Evolutionary conservation across 768 basidiomycete species (phyloP).

Genomic region (Leccinum fibrillosum): DNA sequence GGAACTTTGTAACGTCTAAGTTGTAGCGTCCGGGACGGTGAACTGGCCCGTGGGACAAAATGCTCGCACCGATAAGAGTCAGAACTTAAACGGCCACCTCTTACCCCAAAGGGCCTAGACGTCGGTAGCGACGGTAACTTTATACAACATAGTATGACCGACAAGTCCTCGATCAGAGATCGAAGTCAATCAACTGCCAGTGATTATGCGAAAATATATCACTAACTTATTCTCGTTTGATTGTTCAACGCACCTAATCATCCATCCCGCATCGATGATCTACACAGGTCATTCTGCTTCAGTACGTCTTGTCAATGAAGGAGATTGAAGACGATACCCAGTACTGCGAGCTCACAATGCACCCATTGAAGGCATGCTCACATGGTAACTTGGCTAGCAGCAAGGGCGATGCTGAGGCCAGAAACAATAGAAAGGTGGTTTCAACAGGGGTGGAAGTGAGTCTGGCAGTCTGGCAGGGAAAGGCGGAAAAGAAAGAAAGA

Average conservation of each 20-base stretch:
- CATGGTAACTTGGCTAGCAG: neutral
- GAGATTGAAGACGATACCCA: slow-evolving; percentile 3
- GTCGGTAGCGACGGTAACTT: too few relatives aligned
- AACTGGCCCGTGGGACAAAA: too few relatives aligned
- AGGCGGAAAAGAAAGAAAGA: slow-evolving; percentile 12
- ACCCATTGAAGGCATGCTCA: neutral
- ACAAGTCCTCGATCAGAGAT: too few relatives aligned
- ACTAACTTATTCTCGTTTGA: neutral
- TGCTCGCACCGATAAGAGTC: too few relatives aligned
- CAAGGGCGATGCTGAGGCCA: neutral
- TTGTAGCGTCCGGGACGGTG: too few relatives aligned
- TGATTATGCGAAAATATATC: neutral
- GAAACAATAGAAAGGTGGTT: too few relatives aligned
- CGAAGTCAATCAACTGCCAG: too few relatives aligned
- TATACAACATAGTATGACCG: too few relatives aligned
- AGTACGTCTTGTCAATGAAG: neutral
- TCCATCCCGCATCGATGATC: neutral
- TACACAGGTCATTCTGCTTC: neutral
- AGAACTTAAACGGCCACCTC: too few relatives aligned
- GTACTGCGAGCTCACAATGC: slow-evolving; percentile 13
- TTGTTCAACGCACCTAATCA: neutral
- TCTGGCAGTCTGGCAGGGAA: slow-evolving; percentile 7
- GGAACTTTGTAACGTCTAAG: too few relatives aligned
- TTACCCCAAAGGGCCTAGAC: too few relatives aligned
- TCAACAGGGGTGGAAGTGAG: neutral